Evolutionary conservation across 2,329 filamentous ascomycete genomes (phyloP).

Genomic region (Celoporthe dispersa): DNA sequence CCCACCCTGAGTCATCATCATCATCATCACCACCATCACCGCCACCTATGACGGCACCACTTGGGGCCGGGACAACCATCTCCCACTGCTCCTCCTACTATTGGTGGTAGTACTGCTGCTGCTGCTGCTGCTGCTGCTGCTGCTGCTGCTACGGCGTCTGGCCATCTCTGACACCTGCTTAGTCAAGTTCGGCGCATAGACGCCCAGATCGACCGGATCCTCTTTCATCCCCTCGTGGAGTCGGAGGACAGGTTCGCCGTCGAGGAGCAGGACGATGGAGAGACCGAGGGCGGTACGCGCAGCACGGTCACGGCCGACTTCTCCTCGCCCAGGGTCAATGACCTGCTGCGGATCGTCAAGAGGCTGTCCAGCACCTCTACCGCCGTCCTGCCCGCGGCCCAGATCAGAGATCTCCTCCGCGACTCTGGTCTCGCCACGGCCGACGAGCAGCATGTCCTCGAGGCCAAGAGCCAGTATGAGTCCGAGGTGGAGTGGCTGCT

Average conservation of each 20-base stretch:
- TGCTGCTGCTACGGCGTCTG: neutral
- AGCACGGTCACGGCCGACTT: slow-evolving; percentile 44
- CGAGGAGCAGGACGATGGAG: slow-evolving; percentile 33
- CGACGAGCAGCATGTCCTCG: slow-evolving; percentile 39
- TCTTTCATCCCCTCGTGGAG: slow-evolving; percentile 50
- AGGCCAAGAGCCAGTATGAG: slow-evolving; percentile 60
- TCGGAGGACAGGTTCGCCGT: slow-evolving; percentile 42
- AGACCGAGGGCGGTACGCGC: slow-evolving; percentile 35
- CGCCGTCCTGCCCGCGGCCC: slow-evolving; percentile 61
- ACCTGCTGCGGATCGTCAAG: slow-evolving; percentile 71
- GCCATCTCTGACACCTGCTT: slow-evolving; percentile 28
- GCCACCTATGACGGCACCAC: neutral
- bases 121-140: too few species aligned
- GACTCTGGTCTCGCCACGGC: slow-evolving; percentile 62
- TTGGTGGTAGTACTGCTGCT: too few species aligned
- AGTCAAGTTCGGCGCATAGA: slow-evolving; percentile 68
- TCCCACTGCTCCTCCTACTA: too few species aligned
- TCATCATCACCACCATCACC: neutral
- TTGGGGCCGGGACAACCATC: neutral
- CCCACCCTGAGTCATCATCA: neutral
- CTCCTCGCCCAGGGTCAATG: slow-evolving; percentile 59
- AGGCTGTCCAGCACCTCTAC: slow-evolving; percentile 72
- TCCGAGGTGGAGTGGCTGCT: slow-evolving; percentile 88
- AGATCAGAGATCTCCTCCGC: slow-evolving; percentile 65
- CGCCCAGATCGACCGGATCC: slow-evolving; percentile 67